Percentiles rank a stretch among this genome's conserved stretches.
Evolutionary conservation across 176 grass and related monocot genomes (phyloP).

Genomic region (Melocanna baccifera): DNA sequence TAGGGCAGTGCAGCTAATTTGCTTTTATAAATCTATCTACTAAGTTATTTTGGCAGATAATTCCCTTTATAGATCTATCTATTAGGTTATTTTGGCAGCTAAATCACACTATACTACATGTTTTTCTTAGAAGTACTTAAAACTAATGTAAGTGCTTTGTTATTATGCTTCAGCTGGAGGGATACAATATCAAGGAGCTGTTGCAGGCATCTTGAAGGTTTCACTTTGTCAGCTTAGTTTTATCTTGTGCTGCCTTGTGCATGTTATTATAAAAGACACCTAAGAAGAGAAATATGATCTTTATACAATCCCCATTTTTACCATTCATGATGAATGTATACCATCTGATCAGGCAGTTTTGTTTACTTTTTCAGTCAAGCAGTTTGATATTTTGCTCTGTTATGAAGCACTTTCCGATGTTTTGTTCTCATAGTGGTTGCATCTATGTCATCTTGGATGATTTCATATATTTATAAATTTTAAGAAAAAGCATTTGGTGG

Average conservation of each 20-base stretch:
- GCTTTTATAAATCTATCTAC: neutral
- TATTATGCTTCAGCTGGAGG: conserved; percentile 62
- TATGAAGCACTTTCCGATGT: neutral
- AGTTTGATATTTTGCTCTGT: neutral
- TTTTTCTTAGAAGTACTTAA: neutral
- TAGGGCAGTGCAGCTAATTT: neutral
- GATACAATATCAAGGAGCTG: conserved; percentile 83
- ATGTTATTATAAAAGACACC: neutral
- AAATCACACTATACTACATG: neutral
- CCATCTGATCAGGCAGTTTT: neutral
- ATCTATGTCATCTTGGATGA: neutral
- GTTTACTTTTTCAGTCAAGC: neutral
- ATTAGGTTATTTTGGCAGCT: neutral
- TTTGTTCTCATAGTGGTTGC: neutral
- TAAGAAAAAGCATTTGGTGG: neutral
- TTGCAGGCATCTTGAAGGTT: conserved; percentile 63
- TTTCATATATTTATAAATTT: neutral
- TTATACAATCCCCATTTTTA: neutral
- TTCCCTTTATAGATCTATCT: neutral
- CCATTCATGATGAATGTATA: neutral
- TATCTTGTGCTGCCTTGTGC: neutral
- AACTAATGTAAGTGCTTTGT: conserved; percentile 18
- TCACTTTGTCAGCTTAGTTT: conserved; percentile 23
- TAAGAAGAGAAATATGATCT: neutral
- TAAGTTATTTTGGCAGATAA: neutral